Base-by-base conservation (phyloP, 106 monocot genomes). In the Allium sativum region DNA sequence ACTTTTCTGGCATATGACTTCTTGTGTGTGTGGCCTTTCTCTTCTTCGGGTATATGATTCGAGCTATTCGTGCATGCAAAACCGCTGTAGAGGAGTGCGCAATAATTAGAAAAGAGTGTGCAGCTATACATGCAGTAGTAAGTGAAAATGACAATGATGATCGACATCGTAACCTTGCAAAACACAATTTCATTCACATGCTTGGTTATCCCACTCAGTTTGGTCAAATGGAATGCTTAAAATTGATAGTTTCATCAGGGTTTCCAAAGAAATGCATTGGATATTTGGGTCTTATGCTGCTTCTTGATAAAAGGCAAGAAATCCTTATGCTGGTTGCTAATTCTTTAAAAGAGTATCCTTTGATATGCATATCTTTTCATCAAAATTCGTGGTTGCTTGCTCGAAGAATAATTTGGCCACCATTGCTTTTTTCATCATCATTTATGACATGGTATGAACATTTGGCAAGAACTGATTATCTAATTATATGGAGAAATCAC, bases 151-250 rank as follows among this genome's bases (percentile, higher is more conserved):
- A 98, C 52, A 76, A 84, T 57, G 96, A 98, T 74, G 91, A 98
- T 66, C 75, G 96, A 64, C 96, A 98, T 50, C 84, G 96, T 7
- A 98, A 98, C 67, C 59, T 98, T 65, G 96, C 96, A 54, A 98
- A 98, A 61, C 91, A 91, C 64, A 98, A 91, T 91, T 98, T 98
- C 69, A 98, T 98, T 62, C 96, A 98, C 76, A 98, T 98, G 96
- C 96, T 98, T 59, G 59, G 59, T 59, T 59, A 59, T 43, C 59
- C 59, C 7, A 59, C 59, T 59, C 59, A 98, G 78, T 98, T 98
- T 74, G 96, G 96, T 58, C 96, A 98, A 77, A 98, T 98, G 96
- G 96, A 98, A 75, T 98, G 96, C 53, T 82, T 98, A 53, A 98
- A 98, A 59, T 65, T 98, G 50, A 98, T 98, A 60, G 96, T 91